Base-by-base conservation (phyloP, 306 rosid genomes). In the Begonia masoniana region DNA sequence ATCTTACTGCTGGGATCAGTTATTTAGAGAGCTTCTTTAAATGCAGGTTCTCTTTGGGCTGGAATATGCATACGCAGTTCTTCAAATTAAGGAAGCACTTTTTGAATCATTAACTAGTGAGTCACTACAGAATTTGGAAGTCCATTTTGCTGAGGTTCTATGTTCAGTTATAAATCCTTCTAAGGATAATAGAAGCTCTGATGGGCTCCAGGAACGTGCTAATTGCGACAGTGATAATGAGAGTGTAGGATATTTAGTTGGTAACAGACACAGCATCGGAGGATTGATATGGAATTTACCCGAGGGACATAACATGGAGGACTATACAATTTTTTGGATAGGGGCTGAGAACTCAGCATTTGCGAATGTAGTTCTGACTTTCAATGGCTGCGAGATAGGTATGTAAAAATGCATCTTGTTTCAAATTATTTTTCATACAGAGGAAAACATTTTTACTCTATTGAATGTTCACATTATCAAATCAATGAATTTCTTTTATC, bases 361-460 rank as follows among this genome's bases (percentile, higher is more conserved):
- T 61, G 81, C 87, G 35, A 85, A 76, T 78, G 76, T 75, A 54
- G 94, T 85, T 59, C 77, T 89, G 51, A 85, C 94, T 39, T 82
- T 80, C 67, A 82, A 85, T 76, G 64, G 76, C 50, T 85, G 94
- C 69, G 94, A 85, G 67, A 89, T 82, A 89, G 95, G 95, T 88
- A 72, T 47, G 57, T 52, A 53, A 43, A 45, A 43, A 41, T 51
- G 39, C 9, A 31, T 31, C 39, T 31, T 9, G 39, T 31, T 31
- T 31, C 39, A 31, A 21, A 21, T 21, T 21, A 21, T 21, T 0
- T 21, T 21, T 21, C 24, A 21, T 21, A 21, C 24, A 2, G 24
- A 21, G 24, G 24, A 21, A 31, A 31, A 31, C 39, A 5, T 31
- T 31, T 31, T 31, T 31, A 31, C 39, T 7, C 39, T 31, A 31